A percentile compares a stretch with the other conserved stretches of the same genome.
phyloP scores from a whole-genome alignment of 2,329 filamentous ascomycete species.

The Grosmannia penicillata region DNA sequence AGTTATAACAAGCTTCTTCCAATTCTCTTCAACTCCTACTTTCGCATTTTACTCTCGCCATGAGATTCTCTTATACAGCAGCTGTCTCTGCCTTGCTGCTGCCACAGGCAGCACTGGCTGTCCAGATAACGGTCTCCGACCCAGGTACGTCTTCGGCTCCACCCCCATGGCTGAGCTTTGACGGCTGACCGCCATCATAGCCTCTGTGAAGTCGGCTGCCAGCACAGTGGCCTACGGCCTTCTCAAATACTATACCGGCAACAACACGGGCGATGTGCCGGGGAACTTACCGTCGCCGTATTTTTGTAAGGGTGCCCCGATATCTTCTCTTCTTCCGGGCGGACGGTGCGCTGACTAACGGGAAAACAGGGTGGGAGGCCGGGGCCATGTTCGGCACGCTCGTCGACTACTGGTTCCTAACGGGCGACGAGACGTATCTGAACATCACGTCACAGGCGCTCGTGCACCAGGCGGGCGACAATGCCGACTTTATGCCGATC shows the following conservation, averaged over 20 bases:
- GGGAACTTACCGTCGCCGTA: slow-evolving; percentile 46
- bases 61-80: not conserved
- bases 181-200: no score
- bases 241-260: slow-evolving; percentile 37
- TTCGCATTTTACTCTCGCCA: slow-evolving; percentile 1
- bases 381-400: slow-evolving; percentile 57
- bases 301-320: slow-evolving; percentile 41
- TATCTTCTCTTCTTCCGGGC: not conserved
- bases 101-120: slow-evolving; percentile 7
- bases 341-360: slow-evolving; percentile 14
- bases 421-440: slow-evolving; percentile 52
- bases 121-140: slow-evolving; percentile 5
- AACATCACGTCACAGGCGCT: slow-evolving; percentile 41
- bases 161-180: no score
- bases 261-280: slow-evolving; percentile 41
- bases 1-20: slow-evolving; percentile 8
- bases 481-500: slow-evolving; percentile 49
- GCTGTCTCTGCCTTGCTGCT: slow-evolving; percentile 8
- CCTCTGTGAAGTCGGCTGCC: slow-evolving; percentile 33
- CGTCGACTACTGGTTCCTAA: slow-evolving; percentile 59
- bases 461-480: slow-evolving; percentile 43
- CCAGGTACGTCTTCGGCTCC: not conserved
- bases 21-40: not conserved
- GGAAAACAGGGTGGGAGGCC: slow-evolving; percentile 57
- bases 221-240: slow-evolving; percentile 23